Conservation (phyloP, 352 stramenopile species). For the Pythium biforme region DNA sequence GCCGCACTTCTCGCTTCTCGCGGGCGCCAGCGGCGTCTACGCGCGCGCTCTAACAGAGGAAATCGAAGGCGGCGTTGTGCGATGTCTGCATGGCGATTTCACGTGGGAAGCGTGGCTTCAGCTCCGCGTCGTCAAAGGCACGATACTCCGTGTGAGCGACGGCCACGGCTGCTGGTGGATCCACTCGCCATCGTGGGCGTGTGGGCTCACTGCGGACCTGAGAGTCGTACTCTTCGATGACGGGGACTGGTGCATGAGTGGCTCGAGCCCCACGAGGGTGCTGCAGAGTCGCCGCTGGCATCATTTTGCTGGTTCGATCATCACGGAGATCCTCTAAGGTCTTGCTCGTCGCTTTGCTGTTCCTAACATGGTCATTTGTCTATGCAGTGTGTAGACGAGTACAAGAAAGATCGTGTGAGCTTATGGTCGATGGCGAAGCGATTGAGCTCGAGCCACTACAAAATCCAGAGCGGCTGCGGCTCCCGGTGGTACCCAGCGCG, state of each 20-base stretch:
- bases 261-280: background rate
- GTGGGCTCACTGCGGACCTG: constrained; percentile 19
- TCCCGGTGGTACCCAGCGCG: constrained; percentile 2
- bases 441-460: background rate
- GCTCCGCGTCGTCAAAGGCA: constrained; percentile 18
- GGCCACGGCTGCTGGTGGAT: constrained; percentile 32
- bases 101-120: constrained; percentile 43
- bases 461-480: background rate
- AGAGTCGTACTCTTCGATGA: constrained; percentile 12
- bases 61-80: constrained; percentile 15
- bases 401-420: background rate
- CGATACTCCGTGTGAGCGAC: background rate
- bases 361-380: background rate
- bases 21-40: constrained; percentile 14
- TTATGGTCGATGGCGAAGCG: constrained; percentile 20
- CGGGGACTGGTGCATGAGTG: constrained; percentile 9
- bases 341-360: background rate
- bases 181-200: constrained; percentile 29
- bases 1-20: constrained; percentile 39
- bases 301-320: constrained; percentile 21
- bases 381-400: background rate
- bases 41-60: constrained; percentile 4
- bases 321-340: background rate
- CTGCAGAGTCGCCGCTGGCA: constrained; percentile 17
- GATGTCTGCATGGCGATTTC: constrained; percentile 3